Evolutionary conservation across 192 early-diverging fungal species (phyloP).

Genomic region (Entomortierella beljakovae): DNA sequence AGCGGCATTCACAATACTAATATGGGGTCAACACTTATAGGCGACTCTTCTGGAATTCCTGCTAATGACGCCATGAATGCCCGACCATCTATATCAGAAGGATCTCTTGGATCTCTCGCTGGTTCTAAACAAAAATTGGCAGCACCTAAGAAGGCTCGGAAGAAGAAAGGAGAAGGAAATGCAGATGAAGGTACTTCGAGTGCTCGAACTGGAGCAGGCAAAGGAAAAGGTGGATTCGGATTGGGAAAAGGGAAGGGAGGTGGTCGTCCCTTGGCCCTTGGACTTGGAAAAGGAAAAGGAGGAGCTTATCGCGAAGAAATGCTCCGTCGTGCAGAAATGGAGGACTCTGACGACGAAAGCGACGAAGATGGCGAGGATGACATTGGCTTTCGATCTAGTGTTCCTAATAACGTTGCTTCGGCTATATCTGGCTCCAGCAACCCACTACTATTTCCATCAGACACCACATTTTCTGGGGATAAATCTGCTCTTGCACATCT

Average conservation of each 20-base stretch:
- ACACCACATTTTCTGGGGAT: conserved; percentile 21
- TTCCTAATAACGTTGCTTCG: not conserved
- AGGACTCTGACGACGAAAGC: conserved; percentile 43
- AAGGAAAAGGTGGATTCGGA: conserved; percentile 42
- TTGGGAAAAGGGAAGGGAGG: conserved; percentile 45
- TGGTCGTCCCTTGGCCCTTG: conserved; percentile 37
- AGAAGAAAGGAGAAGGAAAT: conserved; percentile 38
- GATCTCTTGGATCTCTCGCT: conserved; percentile 14
- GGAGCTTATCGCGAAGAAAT: conserved; percentile 48
- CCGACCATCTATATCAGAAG: conserved; percentile 13
- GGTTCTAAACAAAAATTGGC: conserved; percentile 21
- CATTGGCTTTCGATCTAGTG: conserved; percentile 3
- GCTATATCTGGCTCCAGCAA: not conserved
- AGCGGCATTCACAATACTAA: conserved; percentile 29
- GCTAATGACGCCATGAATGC: not conserved
- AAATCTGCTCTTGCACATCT: conserved; percentile 36
- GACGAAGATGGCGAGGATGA: conserved; percentile 40
- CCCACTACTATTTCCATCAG: conserved; percentile 2
- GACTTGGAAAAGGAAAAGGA: conserved; percentile 48
- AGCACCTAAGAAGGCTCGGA: conserved; percentile 38
- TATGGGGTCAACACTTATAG: conserved; percentile 1
- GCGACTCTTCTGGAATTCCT: not conserved
- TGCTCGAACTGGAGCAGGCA: conserved; percentile 5
- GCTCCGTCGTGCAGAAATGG: conserved; percentile 43
- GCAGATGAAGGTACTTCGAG: not conserved